phyloP scores from a whole-genome alignment of 805 yeast genomes.

The Cyberlindnera mrakii region DNA sequence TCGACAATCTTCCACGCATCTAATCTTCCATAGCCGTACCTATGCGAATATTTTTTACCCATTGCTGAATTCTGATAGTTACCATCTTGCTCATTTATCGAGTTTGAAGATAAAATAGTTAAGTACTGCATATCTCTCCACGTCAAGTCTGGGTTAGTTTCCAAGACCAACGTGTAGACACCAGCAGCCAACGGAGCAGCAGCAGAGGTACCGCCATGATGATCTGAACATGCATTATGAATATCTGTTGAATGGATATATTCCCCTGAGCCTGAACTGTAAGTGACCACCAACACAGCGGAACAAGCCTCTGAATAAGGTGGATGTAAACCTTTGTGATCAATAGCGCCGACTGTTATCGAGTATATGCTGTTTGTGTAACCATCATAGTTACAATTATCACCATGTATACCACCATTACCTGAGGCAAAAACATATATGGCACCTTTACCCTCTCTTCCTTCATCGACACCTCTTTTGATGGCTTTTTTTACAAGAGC shows the following conservation, averaged over 20 bases:
- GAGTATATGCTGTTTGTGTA: conserved; percentile 94
- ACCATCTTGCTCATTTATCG: conserved; percentile 60
- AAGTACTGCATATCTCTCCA: conserved; percentile 96
- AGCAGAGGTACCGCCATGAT: conserved; percentile 96
- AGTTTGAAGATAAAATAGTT: conserved; percentile 63
- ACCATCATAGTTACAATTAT: conserved; percentile 95
- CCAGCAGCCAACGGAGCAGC: conserved; percentile 99
- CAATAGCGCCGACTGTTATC: conserved; percentile 91
- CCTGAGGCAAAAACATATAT: conserved; percentile 95
- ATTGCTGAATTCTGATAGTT: conserved; percentile 69
- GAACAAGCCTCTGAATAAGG: conserved; percentile 88
- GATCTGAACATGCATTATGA: conserved; percentile 56
- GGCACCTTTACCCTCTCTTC: conserved; percentile 77
- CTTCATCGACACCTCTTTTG: conserved; percentile 76
- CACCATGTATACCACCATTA: conserved; percentile 79
- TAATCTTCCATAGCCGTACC: conserved; percentile 86
- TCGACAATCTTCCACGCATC: conserved; percentile 76
- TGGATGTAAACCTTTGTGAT: conserved; percentile 81
- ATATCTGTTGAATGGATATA: conserved; percentile 86
- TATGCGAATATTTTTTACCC: conserved; percentile 64
- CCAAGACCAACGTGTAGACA: conserved; percentile 75
- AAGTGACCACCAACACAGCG: conserved; percentile 91
- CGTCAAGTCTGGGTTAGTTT: conserved; percentile 79
- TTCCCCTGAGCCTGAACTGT: conserved; percentile 86
- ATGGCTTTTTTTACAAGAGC: conserved; percentile 73